Base-by-base conservation (phyloP, 345 rosid genomes). In the Nasturtium officinale region DNA sequence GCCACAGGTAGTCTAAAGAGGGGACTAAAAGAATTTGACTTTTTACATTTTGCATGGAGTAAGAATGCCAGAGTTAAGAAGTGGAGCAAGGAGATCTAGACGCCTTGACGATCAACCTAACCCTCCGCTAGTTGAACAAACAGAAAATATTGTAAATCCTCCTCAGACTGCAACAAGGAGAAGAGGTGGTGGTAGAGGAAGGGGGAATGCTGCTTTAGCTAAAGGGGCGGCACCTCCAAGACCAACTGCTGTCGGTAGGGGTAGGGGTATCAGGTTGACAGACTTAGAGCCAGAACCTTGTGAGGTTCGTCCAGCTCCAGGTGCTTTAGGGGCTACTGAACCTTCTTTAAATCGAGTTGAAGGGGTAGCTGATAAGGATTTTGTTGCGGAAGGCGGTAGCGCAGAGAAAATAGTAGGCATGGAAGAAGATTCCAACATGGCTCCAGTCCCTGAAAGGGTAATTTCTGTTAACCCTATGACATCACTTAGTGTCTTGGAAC, bases 41-140 rank as follows among this genome's bases (percentile, higher is more conserved):
- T 74, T 87, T 69, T 80, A 84, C 83, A 78, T 88, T 76, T 86
- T 92, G 91, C 87, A 92, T 92, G 98, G 95, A 87, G 59, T 92
- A 89, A 92, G 84, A 83, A 92, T 92, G 98, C 98, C 96, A 58
- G 96, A 92, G 82, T 84, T 92, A 91, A 86, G 92, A 88, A 93
- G 97, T 48, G 98, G 97, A 89, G 88, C 96, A 72, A 86, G 98
- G 79, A 87, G 97, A 85, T 93, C 88, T 59, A 93, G 86, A 79
- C 95, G 98, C 59, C 91, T 90, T 74, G 96, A 85, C 72, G 87
- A 92, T 78, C 96, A 93, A 85, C 88, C 89, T 67, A 80, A 81
- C 54, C 91, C 88, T 30, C 98, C 85, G 72, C 88, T 85, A 12
- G 59, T 80, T 37, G 88, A 85, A 64, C 90, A 82, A 83, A 84